Evolutionary conservation across 2,329 filamentous ascomycete species (phyloP), one percentile per base, ranked within the genome.

Genomic region (Penicillium sp.): DNA sequence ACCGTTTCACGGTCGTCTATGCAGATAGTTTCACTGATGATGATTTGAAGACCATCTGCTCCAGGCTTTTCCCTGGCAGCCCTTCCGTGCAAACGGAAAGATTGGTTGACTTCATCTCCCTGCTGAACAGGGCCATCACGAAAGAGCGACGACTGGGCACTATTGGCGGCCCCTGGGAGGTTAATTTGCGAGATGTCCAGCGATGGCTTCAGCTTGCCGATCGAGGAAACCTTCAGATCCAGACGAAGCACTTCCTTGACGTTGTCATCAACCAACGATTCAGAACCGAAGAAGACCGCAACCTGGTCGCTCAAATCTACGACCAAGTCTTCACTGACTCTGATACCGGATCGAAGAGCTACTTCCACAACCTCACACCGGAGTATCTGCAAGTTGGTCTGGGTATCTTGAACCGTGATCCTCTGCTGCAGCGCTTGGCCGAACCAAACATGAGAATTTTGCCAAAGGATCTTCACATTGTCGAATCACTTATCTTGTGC

Each of bases 1-100:
- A 99, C 71, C 89, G 95, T 43, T 99, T 99, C 71, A 94, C 95
- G 36, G 93, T 99, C 16, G 95, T 99, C 0, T 97, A 97, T 74
- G 92, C 94, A 54, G 94, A 99, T 67, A 84, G 92, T 4, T 94
- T 99, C 70, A 88, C 83, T 14, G 81, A 88, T 24, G 83, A 90
- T 31, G 94, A 99, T 76, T 75, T 99, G 55, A 82, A 88, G 55
- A 78, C 88, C 44, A 97, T 99, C 59, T 95, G 92, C 44, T 79
- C 82, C 24, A 88, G 88, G 62, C 85, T 89, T 56, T 97, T 90
- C 67, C 87, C 90, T 0, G 70, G 75, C 1, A 81, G 92, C 21
- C 72, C 83, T 0, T 63, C 75, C 0, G 75, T 82, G 1, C 82
- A 85, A 29, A 83, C 92, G 18, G 77, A 80, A 24, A 84, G 81